Conservation (phyloP, 1,139 yeast species). For the Geotrichum armillariae region DNA sequence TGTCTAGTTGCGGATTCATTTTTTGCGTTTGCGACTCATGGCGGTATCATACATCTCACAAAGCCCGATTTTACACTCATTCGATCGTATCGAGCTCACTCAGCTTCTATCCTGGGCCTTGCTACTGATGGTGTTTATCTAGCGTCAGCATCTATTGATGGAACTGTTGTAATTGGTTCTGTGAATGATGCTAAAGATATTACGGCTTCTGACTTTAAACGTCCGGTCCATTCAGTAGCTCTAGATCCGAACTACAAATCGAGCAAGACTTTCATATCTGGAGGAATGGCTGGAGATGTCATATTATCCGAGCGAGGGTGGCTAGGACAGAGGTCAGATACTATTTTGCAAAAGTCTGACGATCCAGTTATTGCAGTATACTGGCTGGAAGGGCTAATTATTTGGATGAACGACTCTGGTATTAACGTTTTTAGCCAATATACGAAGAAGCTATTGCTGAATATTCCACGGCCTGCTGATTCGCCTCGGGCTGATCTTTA, state of each 20-base stretch:
- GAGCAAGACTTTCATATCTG: conserved; percentile 70
- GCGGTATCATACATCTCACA: conserved; percentile 76
- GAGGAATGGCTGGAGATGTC: conserved; percentile 90
- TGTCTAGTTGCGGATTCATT: conserved; percentile 57
- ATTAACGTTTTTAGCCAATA: conserved; percentile 44
- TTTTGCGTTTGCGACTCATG: conserved; percentile 84
- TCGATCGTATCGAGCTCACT: conserved; percentile 78
- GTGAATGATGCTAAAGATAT: conserved; percentile 62
- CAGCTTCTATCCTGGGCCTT: conserved; percentile 72
- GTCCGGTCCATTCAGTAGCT: conserved; percentile 88
- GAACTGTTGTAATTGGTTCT: conserved; percentile 83
- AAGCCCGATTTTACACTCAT: conserved; percentile 55
- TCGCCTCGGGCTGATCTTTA: conserved; percentile 77
- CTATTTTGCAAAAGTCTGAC: conserved; percentile 56
- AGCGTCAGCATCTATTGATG: conserved; percentile 91
- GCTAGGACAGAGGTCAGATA: conserved; percentile 80
- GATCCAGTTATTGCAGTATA: conserved; percentile 75
- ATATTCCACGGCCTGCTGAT: conserved; percentile 57
- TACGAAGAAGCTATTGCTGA: conserved; percentile 40
- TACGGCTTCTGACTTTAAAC: conserved; percentile 74
- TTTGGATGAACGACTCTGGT: conserved; percentile 89
- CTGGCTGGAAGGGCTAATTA: conserved; percentile 55
- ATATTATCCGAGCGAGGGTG: conserved; percentile 75
- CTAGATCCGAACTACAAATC: conserved; percentile 66
- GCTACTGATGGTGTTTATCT: conserved; percentile 72